Base-by-base conservation (phyloP, 805 yeast species). In the Starmera amethionina region DNA sequence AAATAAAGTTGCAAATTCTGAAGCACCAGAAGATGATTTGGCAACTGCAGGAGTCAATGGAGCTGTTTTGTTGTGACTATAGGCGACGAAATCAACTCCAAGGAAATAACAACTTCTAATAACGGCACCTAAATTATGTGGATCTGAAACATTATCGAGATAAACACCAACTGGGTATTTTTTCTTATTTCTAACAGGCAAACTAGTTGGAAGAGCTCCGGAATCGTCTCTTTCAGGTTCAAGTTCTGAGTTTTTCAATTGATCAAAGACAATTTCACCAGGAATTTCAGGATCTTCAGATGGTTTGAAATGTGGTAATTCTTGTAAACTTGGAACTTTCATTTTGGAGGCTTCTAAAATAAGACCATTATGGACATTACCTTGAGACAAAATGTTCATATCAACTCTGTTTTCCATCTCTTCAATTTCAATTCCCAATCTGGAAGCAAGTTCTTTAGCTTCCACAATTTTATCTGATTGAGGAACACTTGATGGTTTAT, bases 51-150 rank as follows among this genome's bases (percentile, higher is more conserved):
- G 87, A 0, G 90, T 76, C 43, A 88, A 58, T 14, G 80, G 73
- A 1, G 96, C 85, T 50, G 84, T 74, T 52, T 84, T 81, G 38
- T 72, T 73, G 30, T 73, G 77, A 2, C 94, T 81, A 34, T 81
- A 61, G 2, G 82, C 76, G 6, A 86, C 63, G 52, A 85, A 82
- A 59, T 88, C 95, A 3, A 71, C 95, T 8, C 96, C 96, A 12
- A 87, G 64, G 60, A 70, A 87, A 60, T 78, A 82, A 0, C 94
- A 90, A 3, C 88, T 74, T 54, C 96, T 65, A 27, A 84, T 60
- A 34, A 87, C 75, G 19, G 90, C 93, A 8, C 96, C 96, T 49
- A 85, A 66, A 55, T 87, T 87, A 56, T 85, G 94, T 1, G 96
- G 90, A 57, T 87, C 96, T 12, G 84, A 75, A 35, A 88, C 69